Conservation (phyloP, 2,329 filamentous ascomycete species). For the Dendrostoma leiphaemia region DNA sequence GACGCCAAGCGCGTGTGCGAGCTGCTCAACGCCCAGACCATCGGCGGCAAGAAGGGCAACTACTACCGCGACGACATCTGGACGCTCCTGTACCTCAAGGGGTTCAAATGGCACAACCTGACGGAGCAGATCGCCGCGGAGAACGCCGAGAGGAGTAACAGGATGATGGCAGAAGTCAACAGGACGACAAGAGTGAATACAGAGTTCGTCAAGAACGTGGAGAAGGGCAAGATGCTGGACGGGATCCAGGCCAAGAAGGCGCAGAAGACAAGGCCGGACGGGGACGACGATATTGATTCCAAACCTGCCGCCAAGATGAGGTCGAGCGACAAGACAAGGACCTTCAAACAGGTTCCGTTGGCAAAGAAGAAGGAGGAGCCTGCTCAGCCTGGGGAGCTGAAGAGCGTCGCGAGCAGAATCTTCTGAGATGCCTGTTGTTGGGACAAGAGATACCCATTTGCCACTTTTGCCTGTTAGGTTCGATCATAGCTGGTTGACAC, state of each 20-base stretch:
- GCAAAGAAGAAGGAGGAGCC: constrained; percentile 47
- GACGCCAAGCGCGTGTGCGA: constrained; percentile 77
- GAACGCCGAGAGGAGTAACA: constrained; percentile 73
- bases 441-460: neutral
- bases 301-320: neutral
- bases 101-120: constrained; percentile 77
- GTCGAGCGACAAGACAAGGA: constrained; percentile 37
- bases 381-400: constrained; percentile 52
- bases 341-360: constrained; percentile 67
- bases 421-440: constrained; percentile 40
- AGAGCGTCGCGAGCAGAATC: constrained; percentile 62
- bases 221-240: constrained; percentile 75
- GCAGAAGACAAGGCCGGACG: constrained; percentile 38
- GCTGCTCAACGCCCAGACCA: constrained; percentile 71
- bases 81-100: constrained; percentile 78
- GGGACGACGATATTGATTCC: constrained; percentile 30
- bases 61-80: constrained; percentile 87
- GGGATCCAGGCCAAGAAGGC: constrained; percentile 65
- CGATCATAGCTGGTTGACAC: neutral
- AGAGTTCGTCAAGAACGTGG: constrained; percentile 75
- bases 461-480: neutral
- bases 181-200: constrained; percentile 77
- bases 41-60: constrained; percentile 79
- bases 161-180: constrained; percentile 75
- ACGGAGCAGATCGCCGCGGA: constrained; percentile 79